Conservation (phyloP, 345 rosid genomes). For the Leavenworthia alabamica region DNA sequence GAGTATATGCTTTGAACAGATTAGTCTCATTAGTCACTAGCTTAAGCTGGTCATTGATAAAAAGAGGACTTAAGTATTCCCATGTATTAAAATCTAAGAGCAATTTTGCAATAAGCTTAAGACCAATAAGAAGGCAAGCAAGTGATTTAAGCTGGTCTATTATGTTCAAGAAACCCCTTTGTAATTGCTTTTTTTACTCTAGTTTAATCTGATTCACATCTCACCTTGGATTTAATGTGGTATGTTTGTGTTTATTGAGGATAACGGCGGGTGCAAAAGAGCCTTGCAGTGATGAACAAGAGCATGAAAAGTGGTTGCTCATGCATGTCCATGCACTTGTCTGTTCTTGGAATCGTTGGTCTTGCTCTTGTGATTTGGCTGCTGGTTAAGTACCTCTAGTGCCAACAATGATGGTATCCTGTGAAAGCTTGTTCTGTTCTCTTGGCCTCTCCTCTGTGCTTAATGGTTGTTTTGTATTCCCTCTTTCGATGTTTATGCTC, state of each 20-base stretch:
- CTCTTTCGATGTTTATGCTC: constrained; percentile 2
- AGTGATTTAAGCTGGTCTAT: neutral
- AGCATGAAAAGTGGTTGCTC: constrained; percentile 90
- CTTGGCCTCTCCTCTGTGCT: constrained; percentile 1
- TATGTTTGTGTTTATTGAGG: constrained; percentile 10
- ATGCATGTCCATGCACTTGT: constrained; percentile 77
- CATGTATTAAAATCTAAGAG: neutral
- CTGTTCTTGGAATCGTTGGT: constrained; percentile 70
- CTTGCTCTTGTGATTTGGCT: constrained; percentile 63
- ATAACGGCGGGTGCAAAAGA: constrained; percentile 87
- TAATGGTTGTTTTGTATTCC: neutral
- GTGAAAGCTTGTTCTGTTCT: neutral
- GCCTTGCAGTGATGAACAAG: constrained; percentile 80
- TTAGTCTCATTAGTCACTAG: neutral
- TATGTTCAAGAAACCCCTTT: neutral
- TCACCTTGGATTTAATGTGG: neutral
- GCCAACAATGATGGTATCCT: neutral
- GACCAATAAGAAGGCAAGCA: neutral
- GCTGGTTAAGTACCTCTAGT: constrained; percentile 74
- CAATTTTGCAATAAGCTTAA: neutral
- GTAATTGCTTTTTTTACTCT: neutral
- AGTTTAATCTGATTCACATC: neutral
- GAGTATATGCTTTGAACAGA: constrained; percentile 18
- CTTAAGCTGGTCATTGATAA: neutral
- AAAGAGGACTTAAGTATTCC: neutral